These are phyloP conservation scores for Daedaleopsis sinensis DNA, from an alignment of 768 basidiomycete genomes.

Conservation along the genomic window DNA sequence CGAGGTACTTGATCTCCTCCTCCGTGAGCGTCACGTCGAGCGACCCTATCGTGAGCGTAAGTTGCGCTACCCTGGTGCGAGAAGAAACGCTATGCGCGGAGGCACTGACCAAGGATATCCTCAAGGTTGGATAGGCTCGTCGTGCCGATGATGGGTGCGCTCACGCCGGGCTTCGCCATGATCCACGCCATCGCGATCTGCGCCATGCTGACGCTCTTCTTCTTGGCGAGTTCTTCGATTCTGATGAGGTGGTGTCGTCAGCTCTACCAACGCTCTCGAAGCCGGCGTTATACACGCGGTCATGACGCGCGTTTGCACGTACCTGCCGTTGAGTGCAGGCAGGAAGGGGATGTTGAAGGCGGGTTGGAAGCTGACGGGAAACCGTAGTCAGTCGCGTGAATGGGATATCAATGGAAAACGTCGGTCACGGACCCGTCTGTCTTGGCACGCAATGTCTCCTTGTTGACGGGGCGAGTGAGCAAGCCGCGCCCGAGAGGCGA, in stretches of 20 bases:
- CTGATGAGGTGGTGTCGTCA: neutral
- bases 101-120: constrained; percentile 38
- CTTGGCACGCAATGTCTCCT: constrained; percentile 23
- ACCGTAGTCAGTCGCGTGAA: neutral
- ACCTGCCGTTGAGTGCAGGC: neutral
- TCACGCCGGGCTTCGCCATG: constrained; percentile 28
- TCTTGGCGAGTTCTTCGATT: constrained; percentile 43
- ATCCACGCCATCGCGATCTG: constrained; percentile 38
- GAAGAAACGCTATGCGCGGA: too few species aligned
- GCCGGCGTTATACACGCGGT: too few species aligned
- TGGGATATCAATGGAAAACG: neutral
- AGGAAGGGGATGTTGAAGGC: neutral
- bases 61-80: too few species aligned
- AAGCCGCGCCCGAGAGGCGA: constrained; percentile 39
- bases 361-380: neutral
- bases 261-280: too few species aligned
- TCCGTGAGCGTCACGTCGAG: constrained; percentile 18
- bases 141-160: constrained; percentile 47
- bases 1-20: constrained; percentile 60
- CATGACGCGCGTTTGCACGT: neutral
- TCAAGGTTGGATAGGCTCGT: constrained; percentile 41
- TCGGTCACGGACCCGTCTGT: constrained; percentile 18
- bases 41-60: neutral
- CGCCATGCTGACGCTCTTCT: constrained; percentile 43
- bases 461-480: constrained; percentile 30